Conservation (phyloP, 2,329 filamentous ascomycete species). For the Graphilbum sp. region DNA sequence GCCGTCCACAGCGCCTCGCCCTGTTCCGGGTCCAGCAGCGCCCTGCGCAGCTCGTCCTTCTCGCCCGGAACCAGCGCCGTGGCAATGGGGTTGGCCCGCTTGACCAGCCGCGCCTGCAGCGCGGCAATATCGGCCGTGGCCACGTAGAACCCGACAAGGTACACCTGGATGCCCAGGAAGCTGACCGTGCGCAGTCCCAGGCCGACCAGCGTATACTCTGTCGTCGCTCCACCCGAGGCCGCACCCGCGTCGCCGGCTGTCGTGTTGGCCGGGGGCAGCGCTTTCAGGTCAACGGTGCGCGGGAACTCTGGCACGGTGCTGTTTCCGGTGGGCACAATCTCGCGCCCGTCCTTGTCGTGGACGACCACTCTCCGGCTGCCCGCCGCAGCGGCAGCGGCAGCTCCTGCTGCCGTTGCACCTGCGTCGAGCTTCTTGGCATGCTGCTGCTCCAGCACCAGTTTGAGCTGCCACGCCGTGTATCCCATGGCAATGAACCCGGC, state of each 20-base stretch:
- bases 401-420: slow-evolving; percentile 18
- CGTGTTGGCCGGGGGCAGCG: background rate
- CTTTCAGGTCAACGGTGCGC: slow-evolving; percentile 47
- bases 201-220: slow-evolving; percentile 76
- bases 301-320: slow-evolving; percentile 68
- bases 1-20: slow-evolving; percentile 61
- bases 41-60: slow-evolving; percentile 53
- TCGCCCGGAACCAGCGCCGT: slow-evolving; percentile 73
- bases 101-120: slow-evolving; percentile 65
- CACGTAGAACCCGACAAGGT: slow-evolving; percentile 86
- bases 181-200: slow-evolving; percentile 80
- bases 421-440: slow-evolving; percentile 22
- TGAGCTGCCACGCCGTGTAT: slow-evolving; percentile 37
- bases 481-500: slow-evolving; percentile 32
- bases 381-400: slow-evolving; percentile 32
- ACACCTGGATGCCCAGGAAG: slow-evolving; percentile 81
- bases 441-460: slow-evolving; percentile 17
- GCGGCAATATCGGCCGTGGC: slow-evolving; percentile 65
- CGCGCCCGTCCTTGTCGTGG: slow-evolving; percentile 51
- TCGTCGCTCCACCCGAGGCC: slow-evolving; percentile 12
- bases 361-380: slow-evolving; percentile 43
- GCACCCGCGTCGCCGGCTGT: background rate
- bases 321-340: slow-evolving; percentile 69
- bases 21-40: slow-evolving; percentile 51
- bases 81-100: slow-evolving; percentile 58